Percentiles rank a stretch among this genome's conserved stretches.
Conservation (phyloP, 164 flowering plant genomes). For the Tetracentron sinense region DNA sequence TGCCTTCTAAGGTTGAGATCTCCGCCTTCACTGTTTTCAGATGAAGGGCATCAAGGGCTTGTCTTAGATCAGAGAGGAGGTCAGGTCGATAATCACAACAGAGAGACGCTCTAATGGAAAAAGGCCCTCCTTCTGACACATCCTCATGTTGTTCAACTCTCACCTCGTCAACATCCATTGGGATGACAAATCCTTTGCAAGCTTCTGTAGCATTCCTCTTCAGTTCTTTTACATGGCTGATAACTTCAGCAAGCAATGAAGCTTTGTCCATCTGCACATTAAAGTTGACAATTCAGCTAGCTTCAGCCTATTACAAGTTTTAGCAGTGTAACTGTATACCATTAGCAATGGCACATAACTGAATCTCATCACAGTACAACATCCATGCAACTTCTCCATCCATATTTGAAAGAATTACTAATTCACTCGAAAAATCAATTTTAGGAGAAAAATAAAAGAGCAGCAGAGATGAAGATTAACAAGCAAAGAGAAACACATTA, state of each 20-base stretch:
- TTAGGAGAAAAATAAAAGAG: no score
- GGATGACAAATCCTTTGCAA: constrained; percentile 52
- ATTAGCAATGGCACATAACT: not conserved
- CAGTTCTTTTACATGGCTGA: constrained; percentile 60
- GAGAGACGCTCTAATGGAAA: constrained; percentile 46
- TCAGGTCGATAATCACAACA: constrained; percentile 72
- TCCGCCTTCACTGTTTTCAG: constrained; percentile 51
- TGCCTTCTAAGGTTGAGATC: constrained; percentile 59
- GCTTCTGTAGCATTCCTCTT: constrained; percentile 53
- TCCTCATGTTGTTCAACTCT: constrained; percentile 40
- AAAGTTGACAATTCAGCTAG: not conserved
- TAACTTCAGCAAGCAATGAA: constrained; percentile 72
- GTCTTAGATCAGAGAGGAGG: constrained; percentile 53
- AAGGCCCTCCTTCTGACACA: constrained; percentile 22
- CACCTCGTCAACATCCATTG: constrained; percentile 68
- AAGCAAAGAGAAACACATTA: not conserved
- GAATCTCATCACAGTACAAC: no score
- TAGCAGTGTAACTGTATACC: not conserved
- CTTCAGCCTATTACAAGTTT: not conserved
- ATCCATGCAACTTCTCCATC: no score
- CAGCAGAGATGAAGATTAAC: no score
- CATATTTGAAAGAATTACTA: no score
- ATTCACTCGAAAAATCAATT: no score
- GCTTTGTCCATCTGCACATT: constrained; percentile 86
- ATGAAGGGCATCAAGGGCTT: constrained; percentile 44